Base-by-base conservation (phyloP, 1,284 basidiomycete species). In the Marasmius tenuissimus region DNA sequence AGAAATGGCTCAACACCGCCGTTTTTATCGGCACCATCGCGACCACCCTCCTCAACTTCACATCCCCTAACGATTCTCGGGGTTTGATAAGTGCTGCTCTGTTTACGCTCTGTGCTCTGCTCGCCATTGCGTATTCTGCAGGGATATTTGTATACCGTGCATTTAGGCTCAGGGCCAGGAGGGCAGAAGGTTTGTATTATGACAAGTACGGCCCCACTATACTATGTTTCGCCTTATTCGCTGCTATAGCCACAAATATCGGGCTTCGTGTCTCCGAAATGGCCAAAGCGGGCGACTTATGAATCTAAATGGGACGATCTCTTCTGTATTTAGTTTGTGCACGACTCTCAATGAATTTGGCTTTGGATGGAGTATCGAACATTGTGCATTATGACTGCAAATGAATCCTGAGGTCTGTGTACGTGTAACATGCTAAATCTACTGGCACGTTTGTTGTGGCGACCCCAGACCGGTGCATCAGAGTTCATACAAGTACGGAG, bases 1-100 rank as follows among this genome's bases (percentile, higher is more conserved):
- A 96, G 89, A 93, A 91, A 89, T 99, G 97, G 97, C 81, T 97
- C 54, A 91, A 96, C 73, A 96, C 94, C 69, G 88, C 92, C 0
- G 93, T 98, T 63, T 86, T 96, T 67, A 89, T 97, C 65, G 91
- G 91, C 20, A 88, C 89, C 14, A 94, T 98, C 66, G 94, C 95
- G 9, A 96, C 95, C 47, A 89, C 91, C 11, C 81, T 97, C 48
- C 85, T 98, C 66, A 98, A 97, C 80, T 98, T 97, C 71, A 81
- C 91, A 49, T 82, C 87, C 3, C 82, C 92, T 0, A 82, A 87
- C 20, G 96, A 98, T 75, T 76, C 80, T 16, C 82, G 82, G 8
- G 96, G 95, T 5, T 82, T 97, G 47, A 87, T 97, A 70, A 91
- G 92, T 63, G 92, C 96, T 9, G 84, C 85, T 11, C 79, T 94